Percentiles rank a stretch among this genome's conserved stretches.
phyloP scores from a whole-genome alignment of 108 stramenopile genomes.

The Mediolabrus comicus region DNA sequence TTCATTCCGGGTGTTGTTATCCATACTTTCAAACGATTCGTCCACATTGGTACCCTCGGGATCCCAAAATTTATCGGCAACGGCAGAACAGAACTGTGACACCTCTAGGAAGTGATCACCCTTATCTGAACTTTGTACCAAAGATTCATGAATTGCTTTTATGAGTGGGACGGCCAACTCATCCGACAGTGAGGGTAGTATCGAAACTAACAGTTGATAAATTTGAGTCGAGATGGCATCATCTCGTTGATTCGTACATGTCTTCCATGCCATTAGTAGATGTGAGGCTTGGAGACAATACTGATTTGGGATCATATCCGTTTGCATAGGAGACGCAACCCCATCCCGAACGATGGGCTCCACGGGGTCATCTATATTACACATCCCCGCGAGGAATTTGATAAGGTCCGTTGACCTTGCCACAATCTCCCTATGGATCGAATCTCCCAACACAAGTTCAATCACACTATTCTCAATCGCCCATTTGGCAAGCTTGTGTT shows the following conservation, averaged over 20 bases:
- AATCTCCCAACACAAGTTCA: constrained; percentile 78
- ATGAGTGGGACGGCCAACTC: constrained; percentile 78
- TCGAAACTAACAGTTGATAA: constrained; percentile 77
- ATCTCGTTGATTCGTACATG: constrained; percentile 75
- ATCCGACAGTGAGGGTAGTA: constrained; percentile 72
- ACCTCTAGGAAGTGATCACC: constrained; percentile 70
- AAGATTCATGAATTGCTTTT: constrained; percentile 55
- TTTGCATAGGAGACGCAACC: constrained; percentile 11
- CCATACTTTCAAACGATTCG: constrained; percentile 5
- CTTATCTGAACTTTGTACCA: constrained; percentile 40
- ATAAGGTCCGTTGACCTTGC: constrained; percentile 69
- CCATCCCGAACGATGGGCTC: constrained; percentile 1
- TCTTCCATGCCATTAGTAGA: constrained; percentile 83
- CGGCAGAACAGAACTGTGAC: constrained; percentile 72
- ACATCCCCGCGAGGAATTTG: constrained; percentile 84
- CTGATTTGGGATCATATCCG: constrained; percentile 35
- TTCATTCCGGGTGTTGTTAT: constrained; percentile 59
- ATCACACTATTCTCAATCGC: constrained; percentile 84
- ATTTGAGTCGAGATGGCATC: constrained; percentile 82
- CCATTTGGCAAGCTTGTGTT: constrained; percentile 80
- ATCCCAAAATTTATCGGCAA: constrained; percentile 47
- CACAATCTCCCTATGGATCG: constrained; percentile 82
- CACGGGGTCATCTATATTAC: constrained; percentile 44
- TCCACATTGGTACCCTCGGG: constrained; percentile 8
- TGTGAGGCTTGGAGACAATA: constrained; percentile 77